Percentiles rank a stretch among this genome's conserved stretches.
Conservation (phyloP, 805 yeast genomes). For the Yamadazyma laniorum region DNA sequence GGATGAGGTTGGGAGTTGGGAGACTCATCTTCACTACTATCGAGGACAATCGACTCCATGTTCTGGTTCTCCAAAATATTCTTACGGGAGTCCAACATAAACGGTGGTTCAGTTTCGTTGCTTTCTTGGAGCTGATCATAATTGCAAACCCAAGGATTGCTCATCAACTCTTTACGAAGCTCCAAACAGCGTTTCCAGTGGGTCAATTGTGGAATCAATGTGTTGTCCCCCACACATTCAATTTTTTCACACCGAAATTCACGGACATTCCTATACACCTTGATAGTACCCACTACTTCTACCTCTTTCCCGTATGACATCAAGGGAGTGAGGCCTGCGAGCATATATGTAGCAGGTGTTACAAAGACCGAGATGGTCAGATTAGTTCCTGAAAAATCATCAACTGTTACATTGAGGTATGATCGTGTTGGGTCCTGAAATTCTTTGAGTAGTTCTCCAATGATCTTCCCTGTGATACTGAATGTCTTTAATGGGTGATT, state of each 20-base stretch:
- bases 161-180: constrained; percentile 17
- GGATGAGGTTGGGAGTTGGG: background rate
- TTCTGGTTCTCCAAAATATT: background rate
- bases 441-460: constrained; percentile 20
- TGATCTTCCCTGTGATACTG: constrained; percentile 27
- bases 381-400: constrained; percentile 32
- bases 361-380: constrained; percentile 29
- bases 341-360: constrained; percentile 8
- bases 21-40: background rate
- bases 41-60: background rate
- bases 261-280: constrained; percentile 1
- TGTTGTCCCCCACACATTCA: constrained; percentile 16
- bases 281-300: constrained; percentile 21
- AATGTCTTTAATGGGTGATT: constrained; percentile 34
- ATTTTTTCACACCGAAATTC: constrained; percentile 15
- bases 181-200: constrained; percentile 28
- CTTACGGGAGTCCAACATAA: background rate
- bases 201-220: constrained; percentile 24
- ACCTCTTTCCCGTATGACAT: constrained; percentile 24
- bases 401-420: constrained; percentile 24
- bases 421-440: constrained; percentile 8
- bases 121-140: background rate
- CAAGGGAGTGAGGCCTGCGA: constrained; percentile 16
- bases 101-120: background rate
- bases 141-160: constrained; percentile 25